A percentile compares a stretch with the other conserved stretches of the same genome.
Conservation (phyloP, 2,329 filamentous ascomycete genomes). For the Stylonectria norvegica region DNA sequence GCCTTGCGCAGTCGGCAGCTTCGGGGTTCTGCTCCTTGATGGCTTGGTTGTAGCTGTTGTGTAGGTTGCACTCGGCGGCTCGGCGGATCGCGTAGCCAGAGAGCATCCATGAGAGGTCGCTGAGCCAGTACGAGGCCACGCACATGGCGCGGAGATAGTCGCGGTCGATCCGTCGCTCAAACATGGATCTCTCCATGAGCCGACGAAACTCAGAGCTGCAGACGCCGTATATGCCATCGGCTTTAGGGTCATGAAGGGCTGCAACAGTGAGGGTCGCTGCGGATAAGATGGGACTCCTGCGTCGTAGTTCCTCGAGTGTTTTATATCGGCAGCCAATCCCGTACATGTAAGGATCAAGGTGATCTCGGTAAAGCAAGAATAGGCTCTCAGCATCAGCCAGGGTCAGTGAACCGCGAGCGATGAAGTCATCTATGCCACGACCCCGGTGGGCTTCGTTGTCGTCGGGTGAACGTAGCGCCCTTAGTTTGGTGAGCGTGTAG, state of each 20-base stretch:
- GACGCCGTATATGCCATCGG: slow-evolving; percentile 48
- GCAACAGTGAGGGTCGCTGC: slow-evolving; percentile 57
- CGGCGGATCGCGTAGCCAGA: slow-evolving; percentile 52
- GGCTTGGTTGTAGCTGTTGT: slow-evolving; percentile 40
- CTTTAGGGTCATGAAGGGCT: slow-evolving; percentile 54
- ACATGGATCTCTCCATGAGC: slow-evolving; percentile 47
- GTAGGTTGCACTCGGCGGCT: slow-evolving; percentile 46
- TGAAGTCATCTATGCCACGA: slow-evolving; percentile 32
- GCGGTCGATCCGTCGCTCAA: slow-evolving; percentile 35
- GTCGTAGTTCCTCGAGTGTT: slow-evolving; percentile 49
- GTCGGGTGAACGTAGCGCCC: slow-evolving; percentile 35
- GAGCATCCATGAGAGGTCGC: slow-evolving; percentile 60
- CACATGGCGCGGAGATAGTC: slow-evolving; percentile 60
- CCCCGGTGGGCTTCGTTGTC: slow-evolving; percentile 19
- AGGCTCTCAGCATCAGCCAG: slow-evolving; percentile 49
- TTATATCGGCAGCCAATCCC: slow-evolving; percentile 50
- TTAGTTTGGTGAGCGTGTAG: slow-evolving; percentile 37
- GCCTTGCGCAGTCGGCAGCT: slow-evolving; percentile 50
- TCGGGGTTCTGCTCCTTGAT: slow-evolving; percentile 39
- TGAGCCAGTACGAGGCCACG: slow-evolving; percentile 61
- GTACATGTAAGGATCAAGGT: slow-evolving; percentile 51
- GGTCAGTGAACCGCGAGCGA: slow-evolving; percentile 40
- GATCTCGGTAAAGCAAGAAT: slow-evolving; percentile 48
- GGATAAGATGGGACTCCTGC: slow-evolving; percentile 53
- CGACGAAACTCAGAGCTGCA: slow-evolving; percentile 57